Evolutionary conservation across 1,139 yeast genomes (phyloP).

Genomic region (Diutina ranongensis): DNA sequence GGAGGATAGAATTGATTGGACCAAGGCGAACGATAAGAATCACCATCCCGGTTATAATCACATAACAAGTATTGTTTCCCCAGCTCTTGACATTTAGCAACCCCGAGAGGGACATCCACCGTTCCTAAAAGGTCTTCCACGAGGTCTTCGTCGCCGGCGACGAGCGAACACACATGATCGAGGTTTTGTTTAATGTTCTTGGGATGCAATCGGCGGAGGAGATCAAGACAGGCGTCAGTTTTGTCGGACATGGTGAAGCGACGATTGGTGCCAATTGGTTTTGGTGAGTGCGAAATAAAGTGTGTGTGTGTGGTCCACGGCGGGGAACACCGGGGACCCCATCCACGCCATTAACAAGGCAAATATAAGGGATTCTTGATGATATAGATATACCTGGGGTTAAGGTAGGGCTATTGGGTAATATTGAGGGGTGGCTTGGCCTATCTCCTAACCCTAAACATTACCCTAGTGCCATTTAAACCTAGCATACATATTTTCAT

Average conservation of each 20-base stretch:
- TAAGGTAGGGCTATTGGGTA: no score
- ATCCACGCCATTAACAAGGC: no score
- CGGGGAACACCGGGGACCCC: no score
- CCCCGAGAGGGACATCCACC: slow-evolving; percentile 73
- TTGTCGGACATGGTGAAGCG: neutral
- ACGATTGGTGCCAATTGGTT: neutral
- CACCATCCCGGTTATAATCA: slow-evolving; percentile 93
- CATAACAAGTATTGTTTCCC: slow-evolving; percentile 73
- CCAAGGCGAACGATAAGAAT: slow-evolving; percentile 89
- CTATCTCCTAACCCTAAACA: no score
- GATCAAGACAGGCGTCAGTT: slow-evolving; percentile 72
- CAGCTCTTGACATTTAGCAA: slow-evolving; percentile 42
- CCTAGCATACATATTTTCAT: no score
- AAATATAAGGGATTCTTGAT: no score
- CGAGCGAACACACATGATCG: slow-evolving; percentile 55
- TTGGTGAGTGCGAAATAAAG: neutral
- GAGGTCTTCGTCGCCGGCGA: slow-evolving; percentile 46
- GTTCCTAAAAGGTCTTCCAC: slow-evolving; percentile 83
- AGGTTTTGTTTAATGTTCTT: slow-evolving; percentile 52
- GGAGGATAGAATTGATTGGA: slow-evolving; percentile 66
- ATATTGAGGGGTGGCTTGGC: no score
- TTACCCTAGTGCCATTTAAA: no score
- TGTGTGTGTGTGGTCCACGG: no score
- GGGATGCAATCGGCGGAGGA: slow-evolving; percentile 81
- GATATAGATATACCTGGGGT: no score